A percentile compares a stretch with the other conserved stretches of the same genome.
These are phyloP conservation scores for Plantago major DNA, from an alignment of 257 asterid species.

Conservation along the genomic window DNA sequence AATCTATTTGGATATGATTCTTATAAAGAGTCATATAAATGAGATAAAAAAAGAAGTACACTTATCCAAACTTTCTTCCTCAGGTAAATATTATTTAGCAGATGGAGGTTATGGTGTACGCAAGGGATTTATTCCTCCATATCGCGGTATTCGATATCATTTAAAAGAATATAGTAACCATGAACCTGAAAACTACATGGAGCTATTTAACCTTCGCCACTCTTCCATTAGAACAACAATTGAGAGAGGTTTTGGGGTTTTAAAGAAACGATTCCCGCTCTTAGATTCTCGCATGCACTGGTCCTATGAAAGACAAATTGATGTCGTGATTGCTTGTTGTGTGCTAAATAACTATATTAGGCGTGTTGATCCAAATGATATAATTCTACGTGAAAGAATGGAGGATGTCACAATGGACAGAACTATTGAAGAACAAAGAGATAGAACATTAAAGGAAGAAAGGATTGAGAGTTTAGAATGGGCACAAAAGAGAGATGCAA, in stretches of 20 bases:
- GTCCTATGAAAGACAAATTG: conserved; percentile 1
- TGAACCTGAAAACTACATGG: too few species aligned
- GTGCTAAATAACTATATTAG: conserved; percentile 3
- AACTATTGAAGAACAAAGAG: not conserved
- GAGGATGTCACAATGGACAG: not conserved
- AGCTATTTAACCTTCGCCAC: not conserved
- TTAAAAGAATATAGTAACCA: too few species aligned
- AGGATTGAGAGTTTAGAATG: conserved; percentile 1
- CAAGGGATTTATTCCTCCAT: too few species aligned
- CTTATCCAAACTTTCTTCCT: too few species aligned
- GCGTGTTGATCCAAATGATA: too few species aligned
- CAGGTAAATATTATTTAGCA: too few species aligned
- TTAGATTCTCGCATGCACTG: not conserved
- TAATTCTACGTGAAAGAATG: not conserved
- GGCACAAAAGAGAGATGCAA: not conserved
- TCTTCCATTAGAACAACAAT: conserved; percentile 3
- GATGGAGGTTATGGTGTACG: too few species aligned
- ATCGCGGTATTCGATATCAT: too few species aligned
- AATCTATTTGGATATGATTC: too few species aligned
- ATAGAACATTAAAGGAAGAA: not conserved
- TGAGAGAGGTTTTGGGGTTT: conserved; percentile 9
- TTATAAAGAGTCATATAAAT: too few species aligned
- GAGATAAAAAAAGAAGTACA: too few species aligned
- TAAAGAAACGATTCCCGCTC: not conserved
- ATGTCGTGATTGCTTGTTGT: conserved; percentile 2